A percentile compares a stretch with the other conserved stretches of the same genome.
phyloP scores from a whole-genome alignment of 140 eudicot genomes.

The Eryngium alpinum region DNA sequence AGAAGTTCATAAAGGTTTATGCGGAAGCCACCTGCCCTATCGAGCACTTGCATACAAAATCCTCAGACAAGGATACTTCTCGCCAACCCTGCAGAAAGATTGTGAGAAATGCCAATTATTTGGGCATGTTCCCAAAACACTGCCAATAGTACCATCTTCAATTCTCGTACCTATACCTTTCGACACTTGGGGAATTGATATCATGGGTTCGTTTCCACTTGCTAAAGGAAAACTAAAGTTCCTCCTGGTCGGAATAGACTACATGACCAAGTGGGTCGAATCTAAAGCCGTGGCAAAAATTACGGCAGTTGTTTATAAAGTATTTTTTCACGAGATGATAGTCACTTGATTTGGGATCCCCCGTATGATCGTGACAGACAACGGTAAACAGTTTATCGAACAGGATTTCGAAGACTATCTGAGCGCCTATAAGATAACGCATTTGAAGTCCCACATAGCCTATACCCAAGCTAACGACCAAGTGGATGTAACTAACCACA shows the following conservation, averaged over 20 bases:
- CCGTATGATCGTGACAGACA: not conserved
- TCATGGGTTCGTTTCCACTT: not conserved
- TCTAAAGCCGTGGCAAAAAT: not conserved
- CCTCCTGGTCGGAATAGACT: not conserved
- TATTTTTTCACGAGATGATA: not conserved
- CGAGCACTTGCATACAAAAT: not conserved
- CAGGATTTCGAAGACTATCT: not conserved
- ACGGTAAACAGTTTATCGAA: not conserved
- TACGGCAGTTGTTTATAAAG: not conserved
- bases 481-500: not conserved
- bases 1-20: not conserved
- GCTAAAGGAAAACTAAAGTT: not conserved
- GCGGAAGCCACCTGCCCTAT: not conserved
- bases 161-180: not conserved
- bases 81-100: not conserved
- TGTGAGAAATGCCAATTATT: not conserved
- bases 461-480: not conserved
- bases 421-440: not conserved
- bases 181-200: not conserved
- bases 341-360: not conserved
- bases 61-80: not conserved
- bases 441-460: not conserved
- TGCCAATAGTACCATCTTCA: not conserved
- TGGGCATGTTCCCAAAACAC: not conserved
- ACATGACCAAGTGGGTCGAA: not conserved